Evolutionary conservation across 306 rosid genomes (phyloP).

Genomic region (cucumber (Cucumis sativus)): DNA sequence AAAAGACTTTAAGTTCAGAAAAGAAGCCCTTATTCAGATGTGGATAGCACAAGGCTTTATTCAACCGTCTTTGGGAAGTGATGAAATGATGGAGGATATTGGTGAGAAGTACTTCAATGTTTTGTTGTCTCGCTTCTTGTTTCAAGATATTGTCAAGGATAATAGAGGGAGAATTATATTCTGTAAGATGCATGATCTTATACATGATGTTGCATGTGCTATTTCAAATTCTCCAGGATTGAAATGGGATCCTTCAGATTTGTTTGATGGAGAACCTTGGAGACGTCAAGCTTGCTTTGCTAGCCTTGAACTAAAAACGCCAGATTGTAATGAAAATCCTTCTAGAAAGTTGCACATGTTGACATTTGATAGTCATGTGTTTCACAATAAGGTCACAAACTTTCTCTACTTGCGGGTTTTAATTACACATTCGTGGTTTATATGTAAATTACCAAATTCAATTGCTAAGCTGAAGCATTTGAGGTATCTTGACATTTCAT

Average conservation of each 20-base stretch:
- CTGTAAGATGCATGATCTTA: constrained; percentile 14
- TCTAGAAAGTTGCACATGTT: neutral
- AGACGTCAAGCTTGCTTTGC: neutral
- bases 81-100: neutral
- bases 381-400: neutral
- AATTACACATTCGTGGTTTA: neutral
- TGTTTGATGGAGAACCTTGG: neutral
- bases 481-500: constrained; percentile 4
- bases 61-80: neutral
- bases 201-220: constrained; percentile 13
- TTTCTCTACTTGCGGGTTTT: constrained; percentile 1
- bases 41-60: constrained; percentile 17
- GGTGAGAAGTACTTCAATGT: constrained; percentile 8
- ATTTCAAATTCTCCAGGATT: neutral
- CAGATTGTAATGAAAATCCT: neutral
- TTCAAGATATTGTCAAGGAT: neutral
- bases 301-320: neutral
- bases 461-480: constrained; percentile 4
- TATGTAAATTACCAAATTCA: neutral
- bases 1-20: neutral
- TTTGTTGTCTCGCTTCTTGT: constrained; percentile 3
- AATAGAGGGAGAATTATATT: neutral
- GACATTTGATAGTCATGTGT: neutral
- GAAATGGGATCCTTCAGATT: neutral
- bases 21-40: neutral